phyloP scores from a whole-genome alignment of 371 early-diverging fungal genomes.

The Gilbertella persicaria region DNA sequence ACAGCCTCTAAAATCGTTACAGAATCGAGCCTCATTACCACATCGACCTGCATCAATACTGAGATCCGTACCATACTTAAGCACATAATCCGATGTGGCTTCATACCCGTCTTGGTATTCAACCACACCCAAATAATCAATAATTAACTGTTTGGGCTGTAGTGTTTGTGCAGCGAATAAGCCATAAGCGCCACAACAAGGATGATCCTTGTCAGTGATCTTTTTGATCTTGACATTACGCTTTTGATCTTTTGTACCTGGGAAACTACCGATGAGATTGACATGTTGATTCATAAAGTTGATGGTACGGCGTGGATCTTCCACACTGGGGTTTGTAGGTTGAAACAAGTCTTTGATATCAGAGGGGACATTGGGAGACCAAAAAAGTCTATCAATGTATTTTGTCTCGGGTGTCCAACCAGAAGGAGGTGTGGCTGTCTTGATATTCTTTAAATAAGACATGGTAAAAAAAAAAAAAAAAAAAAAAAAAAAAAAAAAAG shows the following conservation, averaged over 20 bases:
- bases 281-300: slow-evolving; percentile 46
- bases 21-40: slow-evolving; percentile 57
- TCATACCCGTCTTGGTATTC: slow-evolving; percentile 42
- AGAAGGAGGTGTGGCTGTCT: slow-evolving; percentile 35
- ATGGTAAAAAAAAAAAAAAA: slow-evolving; percentile 2
- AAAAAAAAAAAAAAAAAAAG: slow-evolving; percentile 4
- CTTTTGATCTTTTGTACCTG: slow-evolving; percentile 38
- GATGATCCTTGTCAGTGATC: slow-evolving; percentile 45
- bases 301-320: slow-evolving; percentile 21
- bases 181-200: slow-evolving; percentile 55
- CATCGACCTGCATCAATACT: slow-evolving; percentile 53
- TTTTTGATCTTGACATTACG: slow-evolving; percentile 46
- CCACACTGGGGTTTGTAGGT: slow-evolving; percentile 24
- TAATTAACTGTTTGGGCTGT: slow-evolving; percentile 44
- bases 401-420: slow-evolving; percentile 50
- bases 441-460: slow-evolving; percentile 31
- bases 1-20: slow-evolving; percentile 56
- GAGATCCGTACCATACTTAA: slow-evolving; percentile 40
- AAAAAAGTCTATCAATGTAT: slow-evolving; percentile 47
- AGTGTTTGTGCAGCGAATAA: slow-evolving; percentile 50
- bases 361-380: slow-evolving; percentile 42
- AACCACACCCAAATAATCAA: slow-evolving; percentile 54
- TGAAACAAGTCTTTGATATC: slow-evolving; percentile 34
- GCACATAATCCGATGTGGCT: slow-evolving; percentile 49
- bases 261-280: slow-evolving; percentile 40